A percentile compares a stretch with the other conserved stretches of the same genome.
phyloP scores from a whole-genome alignment of 2,329 filamentous ascomycete genomes.

The Penicillium frequentans region DNA sequence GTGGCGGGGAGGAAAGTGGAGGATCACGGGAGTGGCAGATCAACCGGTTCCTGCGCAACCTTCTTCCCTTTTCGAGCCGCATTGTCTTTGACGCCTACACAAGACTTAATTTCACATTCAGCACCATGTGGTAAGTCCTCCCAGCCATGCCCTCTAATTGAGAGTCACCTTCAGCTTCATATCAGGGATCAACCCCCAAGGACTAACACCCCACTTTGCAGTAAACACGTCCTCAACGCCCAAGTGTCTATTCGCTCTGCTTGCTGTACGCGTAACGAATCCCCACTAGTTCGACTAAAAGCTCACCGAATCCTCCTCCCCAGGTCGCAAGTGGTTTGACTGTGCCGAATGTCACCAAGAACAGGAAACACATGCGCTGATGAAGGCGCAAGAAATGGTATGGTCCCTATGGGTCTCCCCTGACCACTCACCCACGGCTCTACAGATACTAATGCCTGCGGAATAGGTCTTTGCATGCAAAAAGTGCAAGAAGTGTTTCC shows the following conservation, averaged over 20 bases:
- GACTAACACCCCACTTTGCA: conserved; percentile 40
- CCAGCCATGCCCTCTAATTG: not conserved
- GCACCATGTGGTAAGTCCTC: conserved; percentile 30
- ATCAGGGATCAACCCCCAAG: not conserved
- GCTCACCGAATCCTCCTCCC: conserved; percentile 1
- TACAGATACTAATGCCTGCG: conserved; percentile 1
- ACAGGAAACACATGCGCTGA: conserved; percentile 71
- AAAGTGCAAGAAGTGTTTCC: conserved; percentile 98
- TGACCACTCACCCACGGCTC: not conserved
- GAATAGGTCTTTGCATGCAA: conserved; percentile 78
- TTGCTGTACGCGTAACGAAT: conserved; percentile 67
- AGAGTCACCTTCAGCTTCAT: not conserved
- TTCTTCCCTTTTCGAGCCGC: conserved; percentile 9
- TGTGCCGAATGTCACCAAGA: conserved; percentile 93
- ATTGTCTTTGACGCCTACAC: conserved; percentile 1
- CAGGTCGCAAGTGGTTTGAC: conserved; percentile 97
- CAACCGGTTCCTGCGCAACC: conserved; percentile 20
- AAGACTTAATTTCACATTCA: not conserved
- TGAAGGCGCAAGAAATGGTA: conserved; percentile 80
- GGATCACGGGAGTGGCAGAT: conserved; percentile 27
- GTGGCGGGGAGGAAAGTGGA: conserved; percentile 27
- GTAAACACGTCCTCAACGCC: conserved; percentile 97
- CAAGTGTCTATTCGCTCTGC: conserved; percentile 94
- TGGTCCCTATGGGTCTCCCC: not conserved
- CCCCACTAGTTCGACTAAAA: not conserved